Conservation (phyloP, 768 basidiomycete species). For the Porphyrellus cyaneotinctus region DNA sequence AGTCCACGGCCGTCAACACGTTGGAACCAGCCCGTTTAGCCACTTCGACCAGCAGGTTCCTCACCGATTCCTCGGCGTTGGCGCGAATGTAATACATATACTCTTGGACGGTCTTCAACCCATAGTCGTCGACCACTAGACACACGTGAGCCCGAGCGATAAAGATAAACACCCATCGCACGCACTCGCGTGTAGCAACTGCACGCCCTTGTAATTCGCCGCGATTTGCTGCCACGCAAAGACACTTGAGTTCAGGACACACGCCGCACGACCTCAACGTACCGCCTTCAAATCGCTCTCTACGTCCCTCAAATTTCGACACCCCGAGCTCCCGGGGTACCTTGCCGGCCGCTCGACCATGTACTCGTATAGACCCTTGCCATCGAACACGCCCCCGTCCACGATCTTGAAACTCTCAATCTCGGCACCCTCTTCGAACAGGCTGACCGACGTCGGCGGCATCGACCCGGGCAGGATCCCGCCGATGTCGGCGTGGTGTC, state of each 20-base stretch:
- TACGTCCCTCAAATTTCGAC: slow-evolving; percentile 82
- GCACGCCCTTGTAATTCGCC: slow-evolving; percentile 88
- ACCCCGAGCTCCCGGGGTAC: slow-evolving; percentile 85
- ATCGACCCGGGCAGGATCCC: slow-evolving; percentile 92
- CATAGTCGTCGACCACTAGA: slow-evolving; percentile 82
- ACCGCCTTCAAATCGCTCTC: slow-evolving; percentile 92
- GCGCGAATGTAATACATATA: slow-evolving; percentile 90
- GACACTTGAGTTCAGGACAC: not conserved
- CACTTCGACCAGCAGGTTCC: slow-evolving; percentile 74
- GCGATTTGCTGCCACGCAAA: slow-evolving; percentile 72
- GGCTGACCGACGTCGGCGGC: slow-evolving; percentile 88
- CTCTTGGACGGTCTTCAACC: slow-evolving; percentile 80
- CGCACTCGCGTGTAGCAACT: slow-evolving; percentile 76
- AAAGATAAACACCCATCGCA: not conserved
- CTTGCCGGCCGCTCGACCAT: slow-evolving; percentile 79
- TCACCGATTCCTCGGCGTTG: slow-evolving; percentile 86
- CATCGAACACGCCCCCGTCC: slow-evolving; percentile 73
- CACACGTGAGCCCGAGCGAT: slow-evolving; percentile 8
- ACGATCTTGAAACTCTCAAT: slow-evolving; percentile 93
- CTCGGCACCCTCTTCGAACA: slow-evolving; percentile 93
- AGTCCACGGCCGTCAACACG: slow-evolving; percentile 68
- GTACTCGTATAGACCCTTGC: slow-evolving; percentile 65
- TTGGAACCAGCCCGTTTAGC: slow-evolving; percentile 64
- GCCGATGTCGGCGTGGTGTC: slow-evolving; percentile 92
- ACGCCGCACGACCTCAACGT: slow-evolving; percentile 20